Base-by-base conservation (phyloP, 106 monocot species). In the Dactylorhiza incarnata region DNA sequence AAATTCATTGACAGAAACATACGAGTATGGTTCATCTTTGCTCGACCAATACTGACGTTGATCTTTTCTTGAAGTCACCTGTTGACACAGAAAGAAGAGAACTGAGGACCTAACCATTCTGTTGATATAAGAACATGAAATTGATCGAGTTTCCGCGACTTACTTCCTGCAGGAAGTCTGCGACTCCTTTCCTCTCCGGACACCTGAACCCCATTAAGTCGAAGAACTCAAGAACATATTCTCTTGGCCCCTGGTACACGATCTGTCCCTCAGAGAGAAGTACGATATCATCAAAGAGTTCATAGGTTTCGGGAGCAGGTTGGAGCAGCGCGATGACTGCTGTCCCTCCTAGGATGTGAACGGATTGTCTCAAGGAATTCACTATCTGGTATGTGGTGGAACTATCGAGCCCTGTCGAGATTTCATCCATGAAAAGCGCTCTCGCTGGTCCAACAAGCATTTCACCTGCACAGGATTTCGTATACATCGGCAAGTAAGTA, bases 351-450 rank as follows among this genome's bases (percentile, higher is more conserved):
- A 84, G 84, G 58, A 85, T 79, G 66, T 82, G 87, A 70, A 85
- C 72, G 14, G 82, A 74, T 53, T 84, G 87, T 19, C 84, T 76
- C 13, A 87, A 72, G 9, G 82, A 85, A 46, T 87, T 84, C 9
- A 87, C 82, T 22, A 87, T 87, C 65, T 87, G 87, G 55, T 73
- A 87, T 13, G 87, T 87, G 9, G 87, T 87, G 44, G 87, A 84
- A 76, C 87, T 87, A 68, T 87, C 87, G 8, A 87, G 87, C 9
- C 87, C 87, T 25, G 87, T 87, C 4, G 87, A 87, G 54, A 87
- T 87, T 70, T 87, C 87, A 73, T 87, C 87, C 87, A 87, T 87
- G 77, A 87, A 87, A 14, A 87, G 74, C 13, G 78, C 87, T 59
- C 67, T 87, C 26, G 87, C 79, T 11, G 87, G 84, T 23, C 87